These are phyloP conservation scores for Helicocarpus griseus DNA, from an alignment of 2,329 filamentous ascomycete species.

Conservation along the genomic window DNA sequence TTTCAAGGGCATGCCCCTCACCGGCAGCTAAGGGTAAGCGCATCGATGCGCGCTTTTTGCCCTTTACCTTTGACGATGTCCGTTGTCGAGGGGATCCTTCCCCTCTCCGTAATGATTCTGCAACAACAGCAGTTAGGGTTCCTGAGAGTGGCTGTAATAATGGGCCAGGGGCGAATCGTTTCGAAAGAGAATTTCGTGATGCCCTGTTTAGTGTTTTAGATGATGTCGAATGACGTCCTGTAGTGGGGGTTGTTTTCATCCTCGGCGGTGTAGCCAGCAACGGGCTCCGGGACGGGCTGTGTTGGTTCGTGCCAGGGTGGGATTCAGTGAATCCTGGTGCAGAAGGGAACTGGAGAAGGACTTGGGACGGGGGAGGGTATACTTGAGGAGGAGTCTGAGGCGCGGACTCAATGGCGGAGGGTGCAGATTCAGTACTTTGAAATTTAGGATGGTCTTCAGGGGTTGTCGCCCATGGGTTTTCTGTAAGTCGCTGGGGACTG, in stretches of 20 bases:
- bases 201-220: conserved; percentile 30
- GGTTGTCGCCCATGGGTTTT: conserved; percentile 31
- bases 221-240: conserved; percentile 18
- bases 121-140: conserved; percentile 53
- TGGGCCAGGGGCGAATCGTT: conserved; percentile 47
- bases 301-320: conserved; percentile 8
- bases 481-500: conserved; percentile 25
- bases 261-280: conserved; percentile 11
- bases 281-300: conserved; percentile 12
- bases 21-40: background rate
- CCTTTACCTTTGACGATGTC: background rate
- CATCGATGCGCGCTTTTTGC: conserved; percentile 1
- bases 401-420: conserved; percentile 13
- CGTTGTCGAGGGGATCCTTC: conserved; percentile 30
- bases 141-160: conserved; percentile 52
- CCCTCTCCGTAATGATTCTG: conserved; percentile 53
- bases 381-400: conserved; percentile 16
- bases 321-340: conserved; percentile 26
- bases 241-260: conserved; percentile 11
- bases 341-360: conserved; percentile 31
- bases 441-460: conserved; percentile 11
- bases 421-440: conserved; percentile 17
- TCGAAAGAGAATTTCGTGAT: conserved; percentile 39
- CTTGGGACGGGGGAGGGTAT: conserved; percentile 20
- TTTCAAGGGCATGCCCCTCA: conserved; percentile 15